Conservation (phyloP, 805 yeast genomes). For the Clavispora fructus region DNA sequence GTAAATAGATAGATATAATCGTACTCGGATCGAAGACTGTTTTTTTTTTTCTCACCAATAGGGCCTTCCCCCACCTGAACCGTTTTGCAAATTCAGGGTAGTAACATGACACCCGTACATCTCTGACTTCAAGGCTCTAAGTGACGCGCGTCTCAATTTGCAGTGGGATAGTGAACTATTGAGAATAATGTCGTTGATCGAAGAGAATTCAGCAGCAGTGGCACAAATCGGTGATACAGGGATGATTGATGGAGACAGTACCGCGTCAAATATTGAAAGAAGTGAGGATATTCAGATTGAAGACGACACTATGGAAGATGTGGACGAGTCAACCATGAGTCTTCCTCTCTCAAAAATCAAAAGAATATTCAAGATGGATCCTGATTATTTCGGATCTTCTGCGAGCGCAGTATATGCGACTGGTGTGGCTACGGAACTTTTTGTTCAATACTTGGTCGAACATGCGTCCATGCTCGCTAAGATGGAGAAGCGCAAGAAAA, state of each 20-base stretch:
- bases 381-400: constrained; percentile 63
- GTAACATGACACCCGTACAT: not conserved
- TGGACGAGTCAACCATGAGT: constrained; percentile 13
- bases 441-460: constrained; percentile 63
- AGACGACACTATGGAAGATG: constrained; percentile 8
- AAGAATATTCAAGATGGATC: constrained; percentile 69
- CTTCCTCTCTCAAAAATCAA: constrained; percentile 68
- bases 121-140: not conserved
- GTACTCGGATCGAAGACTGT: not conserved
- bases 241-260: not conserved
- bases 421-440: constrained; percentile 74
- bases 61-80: no score
- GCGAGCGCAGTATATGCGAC: constrained; percentile 69
- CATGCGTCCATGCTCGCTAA: constrained; percentile 65
- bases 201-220: not conserved
- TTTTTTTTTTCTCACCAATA: not conserved
- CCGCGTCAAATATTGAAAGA: not conserved
- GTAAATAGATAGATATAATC: not conserved
- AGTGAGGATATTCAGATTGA: not conserved
- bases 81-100: no score
- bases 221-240: not conserved
- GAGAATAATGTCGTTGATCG: not conserved
- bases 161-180: not conserved
- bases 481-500: constrained; percentile 59
- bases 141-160: not conserved